Evolutionary conservation across 1,284 basidiomycete genomes (phyloP).

Genomic region (Sparassis latifolia): DNA sequence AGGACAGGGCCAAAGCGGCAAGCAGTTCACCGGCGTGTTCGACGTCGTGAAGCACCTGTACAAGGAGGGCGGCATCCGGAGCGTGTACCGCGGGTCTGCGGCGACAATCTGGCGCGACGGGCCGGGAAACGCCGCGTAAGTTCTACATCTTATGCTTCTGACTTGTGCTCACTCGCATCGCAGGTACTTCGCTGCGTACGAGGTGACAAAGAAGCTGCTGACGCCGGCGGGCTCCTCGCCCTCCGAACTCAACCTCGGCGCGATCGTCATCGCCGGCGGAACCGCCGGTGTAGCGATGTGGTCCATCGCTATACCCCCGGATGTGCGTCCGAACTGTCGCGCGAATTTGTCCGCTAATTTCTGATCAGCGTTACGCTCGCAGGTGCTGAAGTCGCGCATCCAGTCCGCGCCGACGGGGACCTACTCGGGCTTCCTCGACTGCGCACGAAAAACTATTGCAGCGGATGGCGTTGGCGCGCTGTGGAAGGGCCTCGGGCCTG

Average conservation of each 20-base stretch:
- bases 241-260: constrained; percentile 80
- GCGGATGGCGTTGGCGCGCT: constrained; percentile 84
- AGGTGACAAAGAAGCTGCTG: constrained; percentile 84
- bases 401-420: constrained; percentile 97
- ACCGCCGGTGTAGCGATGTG: constrained; percentile 98
- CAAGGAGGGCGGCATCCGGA: constrained; percentile 88
- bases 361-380: constrained; percentile 8
- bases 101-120: constrained; percentile 94
- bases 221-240: constrained; percentile 74
- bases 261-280: constrained; percentile 90
- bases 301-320: constrained; percentile 91
- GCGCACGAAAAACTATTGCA: constrained; percentile 88
- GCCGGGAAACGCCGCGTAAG: constrained; percentile 93
- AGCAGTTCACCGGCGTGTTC: constrained; percentile 86
- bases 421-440: constrained; percentile 92
- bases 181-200: constrained; percentile 97
- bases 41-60: constrained; percentile 93
- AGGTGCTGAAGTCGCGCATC: constrained; percentile 94
- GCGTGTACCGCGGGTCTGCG: constrained; percentile 89
- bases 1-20: constrained; percentile 85
- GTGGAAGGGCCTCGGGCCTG: constrained; percentile 97
- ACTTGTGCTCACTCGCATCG: background rate
- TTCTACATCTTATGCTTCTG: constrained; percentile 13
- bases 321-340: constrained; percentile 47
- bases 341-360: constrained; percentile 1